These are phyloP conservation scores for Clarireedia sp. DNA, from an alignment of 2,329 filamentous ascomycete genomes.

Conservation along the genomic window DNA sequence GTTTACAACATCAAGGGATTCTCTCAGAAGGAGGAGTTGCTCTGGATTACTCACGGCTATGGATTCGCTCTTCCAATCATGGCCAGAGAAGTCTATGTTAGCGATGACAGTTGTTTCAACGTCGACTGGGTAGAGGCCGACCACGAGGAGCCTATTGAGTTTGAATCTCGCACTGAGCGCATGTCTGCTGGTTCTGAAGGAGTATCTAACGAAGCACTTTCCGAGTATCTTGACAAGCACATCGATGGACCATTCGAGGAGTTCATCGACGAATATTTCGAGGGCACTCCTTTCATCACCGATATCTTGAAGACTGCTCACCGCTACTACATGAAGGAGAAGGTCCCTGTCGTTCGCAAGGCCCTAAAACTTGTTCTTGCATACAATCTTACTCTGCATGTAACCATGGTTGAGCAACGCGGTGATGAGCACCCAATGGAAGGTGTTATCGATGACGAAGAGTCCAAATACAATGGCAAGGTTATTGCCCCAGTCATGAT, in stretches of 20 bases:
- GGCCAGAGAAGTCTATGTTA: conserved; percentile 87
- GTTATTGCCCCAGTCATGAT: conserved; percentile 95
- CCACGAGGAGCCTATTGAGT: conserved; percentile 67
- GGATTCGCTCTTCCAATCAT: conserved; percentile 88
- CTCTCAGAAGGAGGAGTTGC: conserved; percentile 54
- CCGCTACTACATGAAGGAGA: conserved; percentile 83
- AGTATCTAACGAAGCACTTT: conserved; percentile 70
- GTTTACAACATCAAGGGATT: conserved; percentile 93
- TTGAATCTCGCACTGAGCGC: conserved; percentile 79
- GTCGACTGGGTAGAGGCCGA: conserved; percentile 88
- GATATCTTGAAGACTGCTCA: conserved; percentile 95
- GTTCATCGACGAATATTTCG: conserved; percentile 93
- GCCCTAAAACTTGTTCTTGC: conserved; percentile 89
- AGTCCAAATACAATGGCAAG: conserved; percentile 83
- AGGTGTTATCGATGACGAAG: conserved; percentile 77
- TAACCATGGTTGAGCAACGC: conserved; percentile 88
- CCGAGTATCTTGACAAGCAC: conserved; percentile 91
- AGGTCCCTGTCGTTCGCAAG: conserved; percentile 85
- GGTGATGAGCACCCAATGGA: conserved; percentile 70
- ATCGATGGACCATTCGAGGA: conserved; percentile 87
- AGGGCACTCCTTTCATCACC: conserved; percentile 88
- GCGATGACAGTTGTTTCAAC: conserved; percentile 85
- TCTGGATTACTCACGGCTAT: conserved; percentile 96
- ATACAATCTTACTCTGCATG: conserved; percentile 90
- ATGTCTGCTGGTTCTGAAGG: conserved; percentile 86